phyloP scores from a whole-genome alignment of 495 filamentous ascomycete genomes.

The Schizothecium vesticola region DNA sequence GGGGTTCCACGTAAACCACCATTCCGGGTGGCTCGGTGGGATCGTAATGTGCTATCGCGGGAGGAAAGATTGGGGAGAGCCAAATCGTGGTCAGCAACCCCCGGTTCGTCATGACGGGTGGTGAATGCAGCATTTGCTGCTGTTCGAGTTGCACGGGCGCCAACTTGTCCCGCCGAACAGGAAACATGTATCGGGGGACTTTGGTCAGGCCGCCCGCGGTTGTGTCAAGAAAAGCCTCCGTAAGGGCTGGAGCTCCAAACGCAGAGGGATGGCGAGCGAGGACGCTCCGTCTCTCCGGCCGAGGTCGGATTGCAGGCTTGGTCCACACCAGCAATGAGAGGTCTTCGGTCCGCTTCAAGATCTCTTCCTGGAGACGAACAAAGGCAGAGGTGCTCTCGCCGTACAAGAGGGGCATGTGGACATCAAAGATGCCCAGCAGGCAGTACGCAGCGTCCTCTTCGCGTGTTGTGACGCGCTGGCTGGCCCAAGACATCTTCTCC shows the following conservation, averaged over 20 bases:
- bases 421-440: background rate
- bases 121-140: background rate
- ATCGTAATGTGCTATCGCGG: background rate
- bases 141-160: background rate
- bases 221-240: background rate
- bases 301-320: background rate
- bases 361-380: background rate
- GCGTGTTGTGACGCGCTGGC: background rate
- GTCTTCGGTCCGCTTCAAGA: background rate
- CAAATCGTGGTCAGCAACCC: background rate
- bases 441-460: constrained; percentile 1
- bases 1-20: background rate
- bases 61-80: background rate
- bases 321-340: background rate
- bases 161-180: background rate
- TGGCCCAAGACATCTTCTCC: constrained; percentile 1
- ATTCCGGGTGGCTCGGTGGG: background rate
- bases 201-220: background rate
- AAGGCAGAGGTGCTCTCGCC: background rate
- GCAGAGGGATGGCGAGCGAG: background rate
- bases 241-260: background rate
- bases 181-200: background rate
- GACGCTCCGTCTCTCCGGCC: background rate
- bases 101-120: background rate
- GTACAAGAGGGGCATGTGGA: constrained; percentile 2